Evolutionary conservation across 148 eudicot species (phyloP), one percentile per base, ranked within the genome.

Genomic region (Fagopyrum esculentum): DNA sequence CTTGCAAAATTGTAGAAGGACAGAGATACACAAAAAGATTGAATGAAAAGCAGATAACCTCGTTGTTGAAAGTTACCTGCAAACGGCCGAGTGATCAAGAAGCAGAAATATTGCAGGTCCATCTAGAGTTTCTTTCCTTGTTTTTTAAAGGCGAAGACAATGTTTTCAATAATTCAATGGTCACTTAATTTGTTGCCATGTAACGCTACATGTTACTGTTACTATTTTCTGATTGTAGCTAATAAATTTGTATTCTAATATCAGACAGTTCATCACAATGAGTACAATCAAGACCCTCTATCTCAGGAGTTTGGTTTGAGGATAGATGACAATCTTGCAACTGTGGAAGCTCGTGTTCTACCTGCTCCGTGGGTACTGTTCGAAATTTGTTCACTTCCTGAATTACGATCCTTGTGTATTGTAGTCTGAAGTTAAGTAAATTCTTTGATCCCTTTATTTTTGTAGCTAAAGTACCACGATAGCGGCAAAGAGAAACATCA

Each of bases 1-100:
- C 90, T 63, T 90, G 96, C 82, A 90, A 90, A 83, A 90, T 90
- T 73, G 90, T 90, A 51, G 89, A 82, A 78, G 96, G 96, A 9
- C 96, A 90, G 79, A 80, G 96, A 77, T 88, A 84, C 73, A 81
- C 96, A 16, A 87, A 87, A 72, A 84, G 90, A 77, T 83, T 90
- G 73, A 88, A 90, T 72, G 96, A 90, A 45, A 87, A 89, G 84
- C 96, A 90, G 73, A 90, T 90, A 73, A 85, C 92, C 26, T 83
- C 92, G 26, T 71, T 90, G 76, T 82, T 90, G 26, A 88, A 85
- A 75, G 87, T 83, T 77, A 85, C 96, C 5, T 85, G 92, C 83
- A 87, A 86, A 78, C 87, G 96, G 55, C 96, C 96, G 9, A 72
- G 60, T 59, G 90, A 87, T 26, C 87, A 82, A 71, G 96, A 90